Percentiles rank a stretch among this genome's conserved stretches.
Evolutionary conservation across 306 rosid genomes (phyloP).

Genomic region (Aeschynomene evenia): DNA sequence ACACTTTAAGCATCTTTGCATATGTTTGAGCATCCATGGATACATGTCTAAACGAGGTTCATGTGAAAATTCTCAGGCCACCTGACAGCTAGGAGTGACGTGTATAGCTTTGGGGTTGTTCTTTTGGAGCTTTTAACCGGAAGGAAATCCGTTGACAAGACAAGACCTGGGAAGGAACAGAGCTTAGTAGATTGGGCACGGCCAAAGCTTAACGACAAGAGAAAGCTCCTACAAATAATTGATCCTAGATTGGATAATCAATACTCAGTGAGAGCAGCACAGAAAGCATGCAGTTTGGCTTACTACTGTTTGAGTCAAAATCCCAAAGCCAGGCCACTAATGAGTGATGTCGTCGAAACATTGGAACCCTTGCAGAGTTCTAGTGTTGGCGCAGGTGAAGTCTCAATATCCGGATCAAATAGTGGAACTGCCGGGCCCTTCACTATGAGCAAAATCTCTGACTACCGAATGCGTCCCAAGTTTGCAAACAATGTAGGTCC

Average conservation of each 20-base stretch:
- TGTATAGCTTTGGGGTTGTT: constrained; percentile 97
- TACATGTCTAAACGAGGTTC: constrained; percentile 25
- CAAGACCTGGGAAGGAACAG: constrained; percentile 94
- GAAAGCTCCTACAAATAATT: constrained; percentile 90
- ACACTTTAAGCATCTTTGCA: constrained; percentile 17
- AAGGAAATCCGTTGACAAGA: constrained; percentile 90
- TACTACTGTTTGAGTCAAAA: constrained; percentile 97
- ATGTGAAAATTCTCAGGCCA: constrained; percentile 70
- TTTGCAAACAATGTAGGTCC: constrained; percentile 78
- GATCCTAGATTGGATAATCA: constrained; percentile 95
- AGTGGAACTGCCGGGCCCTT: constrained; percentile 50
- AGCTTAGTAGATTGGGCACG: constrained; percentile 99
- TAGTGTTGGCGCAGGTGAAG: constrained; percentile 54
- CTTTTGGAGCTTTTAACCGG: constrained; percentile 98
- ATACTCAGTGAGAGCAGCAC: constrained; percentile 94
- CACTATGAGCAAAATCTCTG: constrained; percentile 64
- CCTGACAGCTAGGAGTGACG: constrained; percentile 96
- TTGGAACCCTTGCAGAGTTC: constrained; percentile 91
- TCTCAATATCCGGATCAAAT: constrained; percentile 56
- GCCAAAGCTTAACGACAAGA: constrained; percentile 95
- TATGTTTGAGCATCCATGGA: constrained; percentile 19
- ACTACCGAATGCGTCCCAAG: constrained; percentile 70
- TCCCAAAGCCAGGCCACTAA: constrained; percentile 99
- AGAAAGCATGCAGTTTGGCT: constrained; percentile 99
- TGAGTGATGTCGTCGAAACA: constrained; percentile 99